phyloP scores from a whole-genome alignment of 148 eudicot genomes.

The Camellia japonica region DNA sequence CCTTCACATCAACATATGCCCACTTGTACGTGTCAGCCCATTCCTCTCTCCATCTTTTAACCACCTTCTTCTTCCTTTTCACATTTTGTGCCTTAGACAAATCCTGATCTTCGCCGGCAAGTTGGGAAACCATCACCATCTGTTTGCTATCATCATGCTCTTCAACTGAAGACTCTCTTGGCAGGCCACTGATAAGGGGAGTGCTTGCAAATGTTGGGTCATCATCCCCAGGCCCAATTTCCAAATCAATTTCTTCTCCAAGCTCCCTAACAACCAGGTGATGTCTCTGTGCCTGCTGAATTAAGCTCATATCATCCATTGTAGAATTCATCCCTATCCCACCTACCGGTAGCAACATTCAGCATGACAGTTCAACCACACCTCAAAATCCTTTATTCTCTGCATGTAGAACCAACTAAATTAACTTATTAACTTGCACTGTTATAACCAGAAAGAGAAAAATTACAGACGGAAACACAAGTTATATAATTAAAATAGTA shows the following conservation, averaged over 20 bases:
- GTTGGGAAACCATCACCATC: constrained; percentile 56
- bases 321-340: constrained; percentile 84
- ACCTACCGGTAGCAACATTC: constrained; percentile 78
- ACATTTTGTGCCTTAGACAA: constrained; percentile 60
- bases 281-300: constrained; percentile 85
- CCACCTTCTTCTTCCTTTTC: constrained; percentile 95
- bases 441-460: background rate
- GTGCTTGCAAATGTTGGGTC: constrained; percentile 66
- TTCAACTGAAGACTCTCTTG: constrained; percentile 65
- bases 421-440: background rate
- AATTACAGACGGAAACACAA: background rate
- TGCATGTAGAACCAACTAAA: constrained; percentile 5
- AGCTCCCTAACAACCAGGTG: constrained; percentile 84
- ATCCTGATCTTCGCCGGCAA: constrained; percentile 69
- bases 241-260: constrained; percentile 93
- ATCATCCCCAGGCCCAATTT: constrained; percentile 86
- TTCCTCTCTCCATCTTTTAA: constrained; percentile 98
- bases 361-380: constrained; percentile 58
- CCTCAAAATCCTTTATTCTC: constrained; percentile 20
- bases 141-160: constrained; percentile 79
- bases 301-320: constrained; percentile 85
- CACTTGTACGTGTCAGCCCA: constrained; percentile 99
- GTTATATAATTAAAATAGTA: background rate
- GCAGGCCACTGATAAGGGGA: constrained; percentile 56
- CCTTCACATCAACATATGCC: constrained; percentile 97